Evolutionary conservation across 352 stramenopile species (phyloP).

Genomic region (Phytophthora sansomeana): DNA sequence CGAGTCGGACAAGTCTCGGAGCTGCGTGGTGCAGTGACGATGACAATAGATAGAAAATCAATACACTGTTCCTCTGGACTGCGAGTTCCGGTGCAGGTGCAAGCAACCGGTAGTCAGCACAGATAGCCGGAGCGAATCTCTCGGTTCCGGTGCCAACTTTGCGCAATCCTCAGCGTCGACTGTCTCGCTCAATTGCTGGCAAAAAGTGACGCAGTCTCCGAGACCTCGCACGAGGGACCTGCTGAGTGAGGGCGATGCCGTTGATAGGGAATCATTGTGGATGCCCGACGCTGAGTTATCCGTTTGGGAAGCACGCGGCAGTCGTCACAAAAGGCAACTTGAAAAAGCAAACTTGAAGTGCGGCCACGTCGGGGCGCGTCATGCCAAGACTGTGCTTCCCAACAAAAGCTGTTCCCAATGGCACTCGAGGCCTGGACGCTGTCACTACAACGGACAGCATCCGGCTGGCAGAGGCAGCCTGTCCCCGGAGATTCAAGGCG

Average conservation of each 20-base stretch:
- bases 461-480: constrained; percentile 1
- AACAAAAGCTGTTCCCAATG: too few species aligned
- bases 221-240: too few species aligned
- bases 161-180: too few species aligned
- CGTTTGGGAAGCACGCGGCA: too few species aligned
- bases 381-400: too few species aligned
- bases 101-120: not conserved
- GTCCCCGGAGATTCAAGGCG: not conserved
- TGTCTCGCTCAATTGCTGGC: not conserved
- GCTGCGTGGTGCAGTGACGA: constrained; percentile 13
- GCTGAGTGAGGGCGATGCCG: too few species aligned
- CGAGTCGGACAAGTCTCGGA: constrained; percentile 18
- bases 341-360: constrained; percentile 20
- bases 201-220: too few species aligned
- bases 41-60: not conserved
- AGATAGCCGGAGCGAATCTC: not conserved
- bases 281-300: too few species aligned
- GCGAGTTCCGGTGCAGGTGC: constrained; percentile 2
- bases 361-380: constrained; percentile 18
- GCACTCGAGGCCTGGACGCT: too few species aligned
- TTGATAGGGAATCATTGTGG: too few species aligned
- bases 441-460: too few species aligned
- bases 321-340: not conserved
- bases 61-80: not conserved
- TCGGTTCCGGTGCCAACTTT: constrained; percentile 9